A percentile compares a stretch with the other conserved stretches of the same genome.
Conservation (phyloP, 371 early-diverging fungal species). For the Thermomucor indicae-seudaticae region DNA sequence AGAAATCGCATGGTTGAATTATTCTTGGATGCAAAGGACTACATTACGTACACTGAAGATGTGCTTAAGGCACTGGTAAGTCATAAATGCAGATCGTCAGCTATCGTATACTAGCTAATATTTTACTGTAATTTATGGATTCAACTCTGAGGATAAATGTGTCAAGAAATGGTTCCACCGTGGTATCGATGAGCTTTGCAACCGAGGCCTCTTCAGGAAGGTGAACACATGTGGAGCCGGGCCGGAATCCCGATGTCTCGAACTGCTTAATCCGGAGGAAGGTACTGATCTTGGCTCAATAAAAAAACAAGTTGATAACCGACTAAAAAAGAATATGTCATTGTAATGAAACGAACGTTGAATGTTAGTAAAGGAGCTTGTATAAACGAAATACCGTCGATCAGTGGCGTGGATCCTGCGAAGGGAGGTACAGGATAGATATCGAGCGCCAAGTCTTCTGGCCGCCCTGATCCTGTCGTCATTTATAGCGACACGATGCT, state of each 20-base stretch:
- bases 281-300: conserved; percentile 4
- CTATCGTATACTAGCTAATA: background rate
- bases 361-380: no score
- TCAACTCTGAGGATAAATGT: conserved; percentile 9
- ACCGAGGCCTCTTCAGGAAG: background rate
- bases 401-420: background rate
- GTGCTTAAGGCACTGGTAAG: conserved; percentile 34
- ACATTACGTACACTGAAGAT: conserved; percentile 22
- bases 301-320: no score
- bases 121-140: conserved; percentile 26
- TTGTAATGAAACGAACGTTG: no score
- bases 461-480: background rate
- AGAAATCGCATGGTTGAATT: conserved; percentile 14
- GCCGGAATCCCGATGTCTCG: conserved; percentile 17
- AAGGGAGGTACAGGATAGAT: background rate
- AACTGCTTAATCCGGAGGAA: conserved; percentile 7
- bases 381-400: no score
- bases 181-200: conserved; percentile 11
- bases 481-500: conserved; percentile 10
- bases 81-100: background rate
- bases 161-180: conserved; percentile 36
- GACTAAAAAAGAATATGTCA: no score
- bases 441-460: background rate
- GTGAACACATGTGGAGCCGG: background rate
- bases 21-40: conserved; percentile 20